Conservation (phyloP, 441 rosid genomes). For the Croton setiger region DNA sequence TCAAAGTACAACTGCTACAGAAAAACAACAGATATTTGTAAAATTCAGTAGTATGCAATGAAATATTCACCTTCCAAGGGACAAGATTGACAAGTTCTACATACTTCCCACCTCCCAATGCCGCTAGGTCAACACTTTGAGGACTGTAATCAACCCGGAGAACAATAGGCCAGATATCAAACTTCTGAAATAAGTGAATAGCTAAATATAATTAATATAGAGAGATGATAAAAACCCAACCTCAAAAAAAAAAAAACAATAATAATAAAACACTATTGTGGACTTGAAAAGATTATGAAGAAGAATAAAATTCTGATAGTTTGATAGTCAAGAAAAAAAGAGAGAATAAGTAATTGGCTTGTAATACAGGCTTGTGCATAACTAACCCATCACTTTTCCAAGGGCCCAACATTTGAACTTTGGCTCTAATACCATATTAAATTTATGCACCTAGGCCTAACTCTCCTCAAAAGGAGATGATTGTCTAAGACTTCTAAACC, state of each 20-base stretch:
- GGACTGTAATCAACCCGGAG: slow-evolving; percentile 96
- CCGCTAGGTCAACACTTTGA: slow-evolving; percentile 79
- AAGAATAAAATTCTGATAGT: background rate
- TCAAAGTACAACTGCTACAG: background rate
- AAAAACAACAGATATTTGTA: slow-evolving; percentile 1
- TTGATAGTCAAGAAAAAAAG: too few species aligned
- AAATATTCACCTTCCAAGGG: slow-evolving; percentile 84
- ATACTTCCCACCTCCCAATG: slow-evolving; percentile 83
- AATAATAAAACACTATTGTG: background rate
- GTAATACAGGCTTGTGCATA: too few species aligned
- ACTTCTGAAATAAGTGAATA: slow-evolving; percentile 65
- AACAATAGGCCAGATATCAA: slow-evolving; percentile 80
- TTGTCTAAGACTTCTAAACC: too few species aligned
- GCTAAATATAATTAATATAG: slow-evolving; percentile 32
- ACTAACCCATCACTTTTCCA: too few species aligned
- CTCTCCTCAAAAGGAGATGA: too few species aligned
- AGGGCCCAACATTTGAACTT: too few species aligned
- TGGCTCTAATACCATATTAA: too few species aligned
- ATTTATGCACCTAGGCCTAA: too few species aligned
- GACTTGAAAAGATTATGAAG: background rate
- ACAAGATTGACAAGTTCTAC: slow-evolving; percentile 94
- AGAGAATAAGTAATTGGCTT: too few species aligned
- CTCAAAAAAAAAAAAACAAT: background rate
- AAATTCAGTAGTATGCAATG: slow-evolving; percentile 3
- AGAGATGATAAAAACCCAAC: slow-evolving; percentile 22